These are phyloP conservation scores for Aspergillus viridinutans DNA, from an alignment of 2,329 filamentous ascomycete species.

Conservation along the genomic window DNA sequence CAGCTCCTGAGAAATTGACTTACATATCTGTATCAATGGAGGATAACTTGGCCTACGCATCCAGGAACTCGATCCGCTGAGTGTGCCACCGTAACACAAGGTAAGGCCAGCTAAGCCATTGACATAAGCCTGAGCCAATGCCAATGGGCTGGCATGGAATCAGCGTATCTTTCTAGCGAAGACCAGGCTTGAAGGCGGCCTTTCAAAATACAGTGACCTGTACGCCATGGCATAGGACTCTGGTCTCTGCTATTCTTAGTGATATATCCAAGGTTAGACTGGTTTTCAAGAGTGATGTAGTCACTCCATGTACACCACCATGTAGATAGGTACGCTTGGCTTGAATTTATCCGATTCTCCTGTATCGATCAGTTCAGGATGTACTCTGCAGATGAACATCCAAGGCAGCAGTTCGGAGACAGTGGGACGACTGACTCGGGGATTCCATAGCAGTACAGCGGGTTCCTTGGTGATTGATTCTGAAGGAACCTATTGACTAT, in stretches of 20 bases:
- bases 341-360: background rate
- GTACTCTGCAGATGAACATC: background rate
- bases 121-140: constrained; percentile 12
- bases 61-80: constrained; percentile 4
- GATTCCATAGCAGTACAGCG: background rate
- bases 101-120: constrained; percentile 2
- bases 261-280: background rate
- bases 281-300: too few relatives aligned
- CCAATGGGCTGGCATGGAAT: constrained; percentile 23
- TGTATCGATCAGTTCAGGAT: background rate
- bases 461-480: background rate
- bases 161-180: background rate
- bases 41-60: background rate
- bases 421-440: background rate
- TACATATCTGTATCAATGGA: background rate
- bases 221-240: background rate
- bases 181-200: background rate
- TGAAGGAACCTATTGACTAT: background rate
- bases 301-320: too few relatives aligned
- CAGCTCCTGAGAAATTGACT: background rate
- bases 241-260: background rate
- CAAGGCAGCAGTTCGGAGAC: background rate
- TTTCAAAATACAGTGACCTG: background rate
- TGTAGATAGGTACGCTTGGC: background rate
- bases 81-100: constrained; percentile 2